phyloP scores from a whole-genome alignment of 805 yeast species.

The Metschnikowia proteae region DNA sequence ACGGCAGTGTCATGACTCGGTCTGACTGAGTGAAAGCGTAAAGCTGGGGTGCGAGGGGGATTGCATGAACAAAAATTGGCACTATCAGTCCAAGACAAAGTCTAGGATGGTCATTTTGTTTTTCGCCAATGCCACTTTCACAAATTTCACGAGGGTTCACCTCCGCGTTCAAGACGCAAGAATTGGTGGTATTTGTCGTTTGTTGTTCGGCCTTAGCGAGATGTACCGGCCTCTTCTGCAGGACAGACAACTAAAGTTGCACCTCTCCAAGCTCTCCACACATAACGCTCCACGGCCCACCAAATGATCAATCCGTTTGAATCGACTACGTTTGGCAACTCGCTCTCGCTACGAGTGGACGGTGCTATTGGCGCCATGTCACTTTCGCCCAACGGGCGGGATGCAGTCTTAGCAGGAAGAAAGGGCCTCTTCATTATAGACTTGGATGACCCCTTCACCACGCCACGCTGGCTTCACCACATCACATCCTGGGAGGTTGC shows the following conservation, averaged over 20 bases:
- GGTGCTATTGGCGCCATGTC: constrained; percentile 92
- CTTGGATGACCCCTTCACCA: constrained; percentile 89
- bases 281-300: background rate
- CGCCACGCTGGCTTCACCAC: constrained; percentile 92
- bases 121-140: no score
- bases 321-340: constrained; percentile 69
- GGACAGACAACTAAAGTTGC: background rate
- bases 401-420: constrained; percentile 83
- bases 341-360: constrained; percentile 81
- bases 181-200: background rate
- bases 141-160: no score
- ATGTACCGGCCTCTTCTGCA: background rate
- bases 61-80: no score
- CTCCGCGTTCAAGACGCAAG: no score
- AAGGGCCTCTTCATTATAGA: constrained; percentile 88
- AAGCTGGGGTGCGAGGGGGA: no score
- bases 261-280: background rate
- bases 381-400: constrained; percentile 84
- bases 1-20: no score
- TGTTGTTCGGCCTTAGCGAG: constrained; percentile 1
- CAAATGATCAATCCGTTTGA: constrained; percentile 23
- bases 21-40: no score
- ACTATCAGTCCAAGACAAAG: no score
- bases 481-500: constrained; percentile 97
- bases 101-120: no score